Evolutionary conservation across 75 land plant genomes (phyloP).

Genomic region (Pinus tabuliformis): DNA sequence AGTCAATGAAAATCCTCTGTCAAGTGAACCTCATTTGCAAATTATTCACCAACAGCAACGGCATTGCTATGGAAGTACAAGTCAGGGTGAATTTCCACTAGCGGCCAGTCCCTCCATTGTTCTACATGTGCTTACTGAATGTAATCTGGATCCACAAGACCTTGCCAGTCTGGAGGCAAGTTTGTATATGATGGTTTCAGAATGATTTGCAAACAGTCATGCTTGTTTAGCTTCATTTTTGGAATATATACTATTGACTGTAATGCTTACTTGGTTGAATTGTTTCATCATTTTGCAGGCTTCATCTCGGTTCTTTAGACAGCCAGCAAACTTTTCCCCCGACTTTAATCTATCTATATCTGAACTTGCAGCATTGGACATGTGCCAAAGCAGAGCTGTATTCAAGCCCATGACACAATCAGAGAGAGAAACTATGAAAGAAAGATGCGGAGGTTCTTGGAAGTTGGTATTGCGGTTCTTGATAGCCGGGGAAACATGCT

Average conservation of each 20-base stretch:
- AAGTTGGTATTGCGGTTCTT: slow-evolving; percentile 75
- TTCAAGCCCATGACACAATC: slow-evolving; percentile 67
- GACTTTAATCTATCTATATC: slow-evolving; percentile 64
- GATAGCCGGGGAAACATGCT: slow-evolving; percentile 69
- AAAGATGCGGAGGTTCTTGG: slow-evolving; percentile 85
- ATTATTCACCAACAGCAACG: slow-evolving; percentile 46
- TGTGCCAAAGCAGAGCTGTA: slow-evolving; percentile 75
- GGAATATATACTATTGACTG: slow-evolving; percentile 21
- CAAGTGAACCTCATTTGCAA: slow-evolving; percentile 22
- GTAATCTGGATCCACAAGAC: slow-evolving; percentile 75
- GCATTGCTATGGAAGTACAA: slow-evolving; percentile 60
- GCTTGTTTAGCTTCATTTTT: background rate
- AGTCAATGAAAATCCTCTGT: slow-evolving; percentile 22
- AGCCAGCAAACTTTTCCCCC: slow-evolving; percentile 78
- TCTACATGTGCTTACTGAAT: slow-evolving; percentile 78
- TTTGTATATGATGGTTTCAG: background rate
- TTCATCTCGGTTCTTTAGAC: slow-evolving; percentile 76
- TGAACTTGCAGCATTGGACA: slow-evolving; percentile 86
- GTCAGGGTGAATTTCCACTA: slow-evolving; percentile 80
- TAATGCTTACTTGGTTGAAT: slow-evolving; percentile 37
- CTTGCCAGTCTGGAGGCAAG: slow-evolving; percentile 90
- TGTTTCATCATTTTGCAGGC: slow-evolving; percentile 40
- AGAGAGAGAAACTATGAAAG: slow-evolving; percentile 47
- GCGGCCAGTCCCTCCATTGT: slow-evolving; percentile 80
- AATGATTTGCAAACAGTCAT: background rate